phyloP scores from a whole-genome alignment of 2,329 filamentous ascomycete species.

The Dryadomyces quercivorus region DNA sequence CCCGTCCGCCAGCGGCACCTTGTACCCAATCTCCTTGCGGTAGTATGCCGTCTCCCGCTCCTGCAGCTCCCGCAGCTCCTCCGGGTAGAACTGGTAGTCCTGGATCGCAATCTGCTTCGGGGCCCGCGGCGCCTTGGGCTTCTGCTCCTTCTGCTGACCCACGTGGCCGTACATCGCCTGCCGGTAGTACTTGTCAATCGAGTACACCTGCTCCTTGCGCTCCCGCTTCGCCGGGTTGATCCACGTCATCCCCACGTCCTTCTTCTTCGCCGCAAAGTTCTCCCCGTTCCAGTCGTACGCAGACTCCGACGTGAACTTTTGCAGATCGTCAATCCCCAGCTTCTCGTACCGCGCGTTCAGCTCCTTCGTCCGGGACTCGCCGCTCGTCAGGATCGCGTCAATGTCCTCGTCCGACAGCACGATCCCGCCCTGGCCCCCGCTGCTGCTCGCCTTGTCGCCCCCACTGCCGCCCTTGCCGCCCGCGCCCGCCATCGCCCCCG shows the following conservation, averaged over 20 bases:
- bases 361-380: slow-evolving; percentile 78
- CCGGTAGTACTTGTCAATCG: slow-evolving; percentile 97
- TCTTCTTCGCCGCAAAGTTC: slow-evolving; percentile 84
- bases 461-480: not conserved
- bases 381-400: slow-evolving; percentile 73
- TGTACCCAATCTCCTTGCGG: slow-evolving; percentile 92
- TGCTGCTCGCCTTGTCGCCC: slow-evolving; percentile 51
- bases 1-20: slow-evolving; percentile 79
- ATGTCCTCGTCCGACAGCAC: slow-evolving; percentile 81
- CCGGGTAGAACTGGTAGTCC: slow-evolving; percentile 95
- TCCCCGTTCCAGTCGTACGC: slow-evolving; percentile 99
- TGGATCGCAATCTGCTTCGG: slow-evolving; percentile 87
- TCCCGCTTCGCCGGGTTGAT: slow-evolving; percentile 98
- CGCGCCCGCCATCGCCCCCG: slow-evolving; percentile 46
- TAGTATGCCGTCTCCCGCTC: slow-evolving; percentile 94
- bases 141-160: slow-evolving; percentile 67
- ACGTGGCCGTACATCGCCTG: slow-evolving; percentile 70
- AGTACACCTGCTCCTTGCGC: slow-evolving; percentile 95
- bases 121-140: slow-evolving; percentile 89
- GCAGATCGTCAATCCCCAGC: slow-evolving; percentile 88
- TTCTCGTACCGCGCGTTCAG: slow-evolving; percentile 94
- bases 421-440: slow-evolving; percentile 39
- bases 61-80: slow-evolving; percentile 73
- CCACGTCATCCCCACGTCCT: slow-evolving; percentile 82
- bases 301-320: slow-evolving; percentile 95